Base-by-base conservation (phyloP, 116 monocot species). In the Zostera marina region DNA sequence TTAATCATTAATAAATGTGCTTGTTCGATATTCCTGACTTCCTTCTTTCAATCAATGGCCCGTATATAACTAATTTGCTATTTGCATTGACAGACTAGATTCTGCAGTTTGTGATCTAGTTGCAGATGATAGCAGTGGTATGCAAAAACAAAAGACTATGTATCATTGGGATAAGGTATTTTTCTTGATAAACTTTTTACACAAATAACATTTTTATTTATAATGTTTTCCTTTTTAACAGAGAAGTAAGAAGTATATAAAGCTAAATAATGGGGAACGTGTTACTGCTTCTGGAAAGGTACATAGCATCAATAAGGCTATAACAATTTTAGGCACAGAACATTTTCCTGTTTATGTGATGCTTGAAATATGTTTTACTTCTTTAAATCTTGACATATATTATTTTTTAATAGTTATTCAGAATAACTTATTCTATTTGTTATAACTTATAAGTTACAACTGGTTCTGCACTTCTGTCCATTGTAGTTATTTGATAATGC, bases 101-200 rank as follows among this genome's bases (percentile, higher is more conserved):
- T 64, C 78, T 68, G 98, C 98, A 63, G 98, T 98, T 57, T 81
- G 91, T 64, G 91, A 98, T 73, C 74, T 90, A 53, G 81, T 98
- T 59, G 87, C 86, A 54, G 98, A 98, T 73, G 98, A 98, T 65
- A 70, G 68, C 65, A 53, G 78, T 69, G 73, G 81, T 61, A 59
- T 98, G 68, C 81, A 79, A 67, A 90, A 90, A 54, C 98, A 90
- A 41, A 98, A 87, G 63, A n/a, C 81, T 23, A 58, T 68, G 44
- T 87, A 76, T 59, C 98, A 98, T 52, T 98, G 98, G 98, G 91
- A 87, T 67, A 98, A 90, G 86, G 98, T 83, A 79, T 40, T 55
- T 32, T 62, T 43, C 12, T 48, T 47, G 12, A 15, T 13, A 60
- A 54, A 38, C 52, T 39, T 46, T 24, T 56, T 42, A 22, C n/a